Percentiles rank a stretch among this genome's conserved stretches.
Evolutionary conservation across 208 protist species (phyloP).

Genomic region (Trypanosoma brucei): DNA sequence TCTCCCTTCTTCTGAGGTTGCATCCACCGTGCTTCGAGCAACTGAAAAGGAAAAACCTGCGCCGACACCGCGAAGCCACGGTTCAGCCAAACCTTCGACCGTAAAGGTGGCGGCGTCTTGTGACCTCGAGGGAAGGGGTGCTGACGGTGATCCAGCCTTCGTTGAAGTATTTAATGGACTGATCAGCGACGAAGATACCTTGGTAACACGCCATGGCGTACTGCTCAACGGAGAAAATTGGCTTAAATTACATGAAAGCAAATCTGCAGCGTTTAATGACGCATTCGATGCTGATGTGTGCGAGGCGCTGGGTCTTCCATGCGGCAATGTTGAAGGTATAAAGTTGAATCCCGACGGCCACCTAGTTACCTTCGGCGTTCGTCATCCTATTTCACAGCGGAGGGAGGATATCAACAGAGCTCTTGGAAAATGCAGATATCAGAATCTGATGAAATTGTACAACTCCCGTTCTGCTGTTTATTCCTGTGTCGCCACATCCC

Average conservation of each 20-base stretch:
- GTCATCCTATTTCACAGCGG: not conserved
- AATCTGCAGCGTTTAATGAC: not conserved
- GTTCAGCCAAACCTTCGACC: too few species aligned
- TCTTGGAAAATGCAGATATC: not conserved
- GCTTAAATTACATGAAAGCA: not conserved
- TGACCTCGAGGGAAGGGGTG: too few species aligned
- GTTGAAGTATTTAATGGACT: not conserved
- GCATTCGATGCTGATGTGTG: not conserved
- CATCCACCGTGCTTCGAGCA: not conserved
- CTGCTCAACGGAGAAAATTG: not conserved
- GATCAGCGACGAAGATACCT: not conserved
- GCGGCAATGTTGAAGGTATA: slow-evolving; percentile 4
- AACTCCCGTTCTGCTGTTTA: not conserved
- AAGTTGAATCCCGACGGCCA: slow-evolving; percentile 3
- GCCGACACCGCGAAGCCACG: too few species aligned
- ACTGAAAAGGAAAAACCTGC: not conserved
- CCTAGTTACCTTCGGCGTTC: slow-evolving; percentile 7
- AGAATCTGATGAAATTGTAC: not conserved
- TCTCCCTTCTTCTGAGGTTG: not conserved
- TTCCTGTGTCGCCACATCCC: not conserved
- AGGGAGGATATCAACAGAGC: not conserved
- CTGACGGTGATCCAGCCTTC: not conserved
- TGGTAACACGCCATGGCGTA: slow-evolving; percentile 30
- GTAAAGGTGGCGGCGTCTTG: too few species aligned
- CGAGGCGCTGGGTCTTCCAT: not conserved